Conservation (phyloP, 331 rosid species). For the Ulmus americana region DNA sequence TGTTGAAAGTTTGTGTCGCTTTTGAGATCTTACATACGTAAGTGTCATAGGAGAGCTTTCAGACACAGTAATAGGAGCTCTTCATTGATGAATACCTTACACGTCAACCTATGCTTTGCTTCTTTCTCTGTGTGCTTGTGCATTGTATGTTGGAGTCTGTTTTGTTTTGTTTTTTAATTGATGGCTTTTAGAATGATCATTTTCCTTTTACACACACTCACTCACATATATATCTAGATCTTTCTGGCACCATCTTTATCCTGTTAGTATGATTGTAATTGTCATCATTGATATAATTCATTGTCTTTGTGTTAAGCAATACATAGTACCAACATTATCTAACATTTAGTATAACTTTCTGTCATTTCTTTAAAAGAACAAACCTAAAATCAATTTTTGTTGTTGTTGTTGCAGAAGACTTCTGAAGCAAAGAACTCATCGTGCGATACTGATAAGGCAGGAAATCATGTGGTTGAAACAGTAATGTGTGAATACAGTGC, state of each 20-base stretch:
- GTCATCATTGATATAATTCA: not conserved
- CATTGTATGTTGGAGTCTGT: too few species aligned
- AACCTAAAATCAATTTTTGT: constrained; percentile 7
- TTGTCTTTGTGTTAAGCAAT: not conserved
- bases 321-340: too few species aligned
- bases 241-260: not conserved
- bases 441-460: constrained; percentile 39
- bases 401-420: constrained; percentile 48
- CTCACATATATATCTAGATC: not conserved
- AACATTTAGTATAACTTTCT: too few species aligned
- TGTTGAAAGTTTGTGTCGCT: not conserved
- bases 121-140: too few species aligned
- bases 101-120: too few species aligned
- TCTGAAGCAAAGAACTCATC: constrained; percentile 37
- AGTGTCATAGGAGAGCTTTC: not conserved
- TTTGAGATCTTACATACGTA: not conserved
- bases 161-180: too few species aligned
- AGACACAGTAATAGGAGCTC: too few species aligned
- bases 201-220: too few species aligned
- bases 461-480: constrained; percentile 34
- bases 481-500: constrained; percentile 32
- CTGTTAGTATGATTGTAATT: constrained; percentile 3
- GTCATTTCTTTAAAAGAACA: too few species aligned
- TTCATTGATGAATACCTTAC: too few species aligned
- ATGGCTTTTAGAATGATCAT: too few species aligned